A percentile compares a stretch with the other conserved stretches of the same genome.
Conservation (phyloP, 176 grass and related monocot genomes). For the Musa itinerans region DNA sequence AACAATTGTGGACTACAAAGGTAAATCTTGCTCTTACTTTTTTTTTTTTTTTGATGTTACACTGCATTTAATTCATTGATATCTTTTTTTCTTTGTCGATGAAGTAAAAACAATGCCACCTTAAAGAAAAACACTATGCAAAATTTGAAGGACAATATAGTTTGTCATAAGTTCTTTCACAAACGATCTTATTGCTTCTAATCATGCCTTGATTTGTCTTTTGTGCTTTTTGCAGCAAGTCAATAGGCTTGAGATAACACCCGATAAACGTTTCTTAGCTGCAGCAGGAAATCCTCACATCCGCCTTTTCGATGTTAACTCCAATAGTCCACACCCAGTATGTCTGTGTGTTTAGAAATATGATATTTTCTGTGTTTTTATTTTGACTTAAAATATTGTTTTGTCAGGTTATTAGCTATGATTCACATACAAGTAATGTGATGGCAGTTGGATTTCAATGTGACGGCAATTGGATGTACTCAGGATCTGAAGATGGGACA, state of each 20-base stretch:
- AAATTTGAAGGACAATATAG: not conserved
- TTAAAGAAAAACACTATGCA: not conserved
- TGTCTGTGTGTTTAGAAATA: slow-evolving; percentile 5
- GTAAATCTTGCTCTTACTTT: no score
- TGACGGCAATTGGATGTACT: slow-evolving; percentile 99
- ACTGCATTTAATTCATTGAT: no score
- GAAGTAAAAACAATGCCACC: no score
- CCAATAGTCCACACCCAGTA: slow-evolving; percentile 78
- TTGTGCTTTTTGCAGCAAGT: slow-evolving; percentile 57
- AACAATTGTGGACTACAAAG: no score
- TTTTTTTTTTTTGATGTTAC: no score
- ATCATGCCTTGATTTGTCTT: not conserved
- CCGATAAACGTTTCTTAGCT: slow-evolving; percentile 76
- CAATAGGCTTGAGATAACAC: slow-evolving; percentile 94
- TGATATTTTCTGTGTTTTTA: slow-evolving; percentile 7
- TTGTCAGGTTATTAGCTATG: slow-evolving; percentile 81
- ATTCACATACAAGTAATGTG: slow-evolving; percentile 96
- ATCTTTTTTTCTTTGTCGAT: no score
- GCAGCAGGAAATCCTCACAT: slow-evolving; percentile 95
- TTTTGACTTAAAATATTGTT: slow-evolving; percentile 1
- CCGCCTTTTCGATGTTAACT: slow-evolving; percentile 87
- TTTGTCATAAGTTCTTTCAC: not conserved
- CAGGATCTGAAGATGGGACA: slow-evolving; percentile 93
- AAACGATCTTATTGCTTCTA: not conserved
- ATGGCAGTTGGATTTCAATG: slow-evolving; percentile 99